Evolutionary conservation across 345 rosid species (phyloP), one percentile per base, ranked within the genome.

Genomic region (Bretschneidera sinensis): DNA sequence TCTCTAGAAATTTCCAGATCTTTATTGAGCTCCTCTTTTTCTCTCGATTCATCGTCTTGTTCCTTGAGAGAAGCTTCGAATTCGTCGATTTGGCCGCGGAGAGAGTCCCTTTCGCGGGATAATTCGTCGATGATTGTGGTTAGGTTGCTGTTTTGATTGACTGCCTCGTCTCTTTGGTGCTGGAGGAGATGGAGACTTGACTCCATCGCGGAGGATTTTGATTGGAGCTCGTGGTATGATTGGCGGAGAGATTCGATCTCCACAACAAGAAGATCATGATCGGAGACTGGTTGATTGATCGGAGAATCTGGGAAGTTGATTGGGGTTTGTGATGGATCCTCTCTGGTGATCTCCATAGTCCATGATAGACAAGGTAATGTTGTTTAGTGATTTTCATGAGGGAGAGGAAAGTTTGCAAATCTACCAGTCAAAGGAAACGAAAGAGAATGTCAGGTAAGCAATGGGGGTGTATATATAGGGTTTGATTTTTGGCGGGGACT

Each of bases 331-430:
- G 70, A 45, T 15, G n/a, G n/a, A n/a, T n/a, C n/a, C n/a, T n/a
- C n/a, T n/a, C 53, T 13, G 56, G 58, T 14, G 63, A 69, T 60
- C 60, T 77, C 89, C 96, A 86, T 91, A 25, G 57, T 54, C 71
- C 74, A 62, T 71, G 14, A 6, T 18, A 53, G 74, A 70, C 71
- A 6, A 59, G 11, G 17, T 57, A 54, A 49, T 18, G n/a, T 53
- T 39, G 28, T 23, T 24, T 17, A 23, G 57, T 53, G 35, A 60
- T 17, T 48, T 55, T 51, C 56, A 43, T 54, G 24, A 61, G 43
- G 60, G 51, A 58, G 22, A 24, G 49, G 21, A 39, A 6, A 43
- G 0, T 13, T 2, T 24, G 20, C 1, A 59, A 71, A 80, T 20
- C 81, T 75, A 73, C 74, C 80, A 39, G 82, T 81, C 82, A 81